Percentiles rank a stretch among this genome's conserved stretches.
phyloP scores from a whole-genome alignment of 768 basidiomycete species.

The Tylopilus vinaceipallidus region DNA sequence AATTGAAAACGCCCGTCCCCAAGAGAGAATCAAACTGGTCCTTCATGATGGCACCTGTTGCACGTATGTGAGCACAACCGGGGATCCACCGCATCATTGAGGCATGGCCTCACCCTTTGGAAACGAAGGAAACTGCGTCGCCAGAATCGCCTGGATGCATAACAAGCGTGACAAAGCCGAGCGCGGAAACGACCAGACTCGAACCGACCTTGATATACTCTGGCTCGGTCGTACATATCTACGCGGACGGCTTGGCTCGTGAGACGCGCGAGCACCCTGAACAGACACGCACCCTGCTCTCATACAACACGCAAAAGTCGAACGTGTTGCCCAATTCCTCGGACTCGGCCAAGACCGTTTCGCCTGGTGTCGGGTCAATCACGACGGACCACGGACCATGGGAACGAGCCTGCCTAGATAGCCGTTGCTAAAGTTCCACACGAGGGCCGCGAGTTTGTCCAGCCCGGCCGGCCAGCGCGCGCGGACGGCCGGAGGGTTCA shows the following conservation, averaged over 20 bases:
- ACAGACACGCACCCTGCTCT: conserved; percentile 22
- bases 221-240: conserved; percentile 40
- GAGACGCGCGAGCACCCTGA: neutral
- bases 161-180: neutral
- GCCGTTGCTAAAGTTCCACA: conserved; percentile 40
- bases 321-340: conserved; percentile 24
- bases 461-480: conserved; percentile 46
- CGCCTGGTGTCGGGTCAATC: conserved; percentile 9
- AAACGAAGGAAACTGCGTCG: conserved; percentile 36
- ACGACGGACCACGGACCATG: neutral
- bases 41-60: conserved; percentile 22
- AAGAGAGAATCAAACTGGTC: conserved; percentile 29
- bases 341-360: conserved; percentile 8
- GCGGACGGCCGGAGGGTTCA: conserved; percentile 37
- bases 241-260: neutral
- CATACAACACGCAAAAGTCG: conserved; percentile 23
- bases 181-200: neutral
- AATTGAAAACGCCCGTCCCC: conserved; percentile 42
- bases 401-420: conserved; percentile 42
- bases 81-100: neutral
- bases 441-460: conserved; percentile 42
- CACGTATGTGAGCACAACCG: neutral
- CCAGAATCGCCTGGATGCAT: conserved; percentile 33
- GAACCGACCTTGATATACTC: conserved; percentile 38
- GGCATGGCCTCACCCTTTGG: conserved; percentile 31